A percentile compares a stretch with the other conserved stretches of the same genome.
These are phyloP conservation scores for Ganoderma leucocontextum DNA, from an alignment of 1,284 basidiomycete genomes.

Conservation along the genomic window DNA sequence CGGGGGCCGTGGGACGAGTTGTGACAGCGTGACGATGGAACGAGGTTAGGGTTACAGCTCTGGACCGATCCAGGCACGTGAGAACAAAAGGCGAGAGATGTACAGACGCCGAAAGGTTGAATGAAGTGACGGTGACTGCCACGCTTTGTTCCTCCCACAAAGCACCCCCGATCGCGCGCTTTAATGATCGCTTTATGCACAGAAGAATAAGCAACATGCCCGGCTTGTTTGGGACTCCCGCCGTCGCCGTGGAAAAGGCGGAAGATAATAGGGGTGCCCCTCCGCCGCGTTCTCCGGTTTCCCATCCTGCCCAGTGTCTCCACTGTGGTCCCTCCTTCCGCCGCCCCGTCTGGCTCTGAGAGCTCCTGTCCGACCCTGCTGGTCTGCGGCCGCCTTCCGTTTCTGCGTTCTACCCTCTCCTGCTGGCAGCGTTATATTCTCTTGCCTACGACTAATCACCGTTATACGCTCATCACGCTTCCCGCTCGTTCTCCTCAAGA, in stretches of 20 bases:
- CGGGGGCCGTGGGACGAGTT: conserved; percentile 9
- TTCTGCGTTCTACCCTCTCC: conserved; percentile 11
- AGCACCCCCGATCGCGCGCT: conserved; percentile 10
- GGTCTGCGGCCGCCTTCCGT: conserved; percentile 22
- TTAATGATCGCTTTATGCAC: conserved; percentile 8
- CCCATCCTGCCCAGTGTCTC: conserved; percentile 14
- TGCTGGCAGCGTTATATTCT: conserved; percentile 21
- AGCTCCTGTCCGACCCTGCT: conserved; percentile 17
- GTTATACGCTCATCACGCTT: neutral
- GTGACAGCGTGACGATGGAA: conserved; percentile 24
- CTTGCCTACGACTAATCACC: neutral
- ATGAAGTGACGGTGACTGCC: neutral
- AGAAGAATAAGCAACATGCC: conserved; percentile 17
- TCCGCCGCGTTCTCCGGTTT: conserved; percentile 1
- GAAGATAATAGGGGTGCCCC: conserved; percentile 15
- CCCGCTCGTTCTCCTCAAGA: conserved; percentile 3
- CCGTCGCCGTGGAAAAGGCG: conserved; percentile 13
- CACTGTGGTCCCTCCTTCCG: conserved; percentile 12
- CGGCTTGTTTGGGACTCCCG: conserved; percentile 5
- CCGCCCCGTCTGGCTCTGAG: conserved; percentile 16
- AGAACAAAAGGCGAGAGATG: conserved; percentile 15
- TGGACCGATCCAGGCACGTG: conserved; percentile 24
- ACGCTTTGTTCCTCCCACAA: conserved; percentile 19
- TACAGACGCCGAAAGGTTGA: neutral
- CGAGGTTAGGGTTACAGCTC: conserved; percentile 22